phyloP scores from a whole-genome alignment of 495 filamentous ascomycete species.

The Penicillium soppii region DNA sequence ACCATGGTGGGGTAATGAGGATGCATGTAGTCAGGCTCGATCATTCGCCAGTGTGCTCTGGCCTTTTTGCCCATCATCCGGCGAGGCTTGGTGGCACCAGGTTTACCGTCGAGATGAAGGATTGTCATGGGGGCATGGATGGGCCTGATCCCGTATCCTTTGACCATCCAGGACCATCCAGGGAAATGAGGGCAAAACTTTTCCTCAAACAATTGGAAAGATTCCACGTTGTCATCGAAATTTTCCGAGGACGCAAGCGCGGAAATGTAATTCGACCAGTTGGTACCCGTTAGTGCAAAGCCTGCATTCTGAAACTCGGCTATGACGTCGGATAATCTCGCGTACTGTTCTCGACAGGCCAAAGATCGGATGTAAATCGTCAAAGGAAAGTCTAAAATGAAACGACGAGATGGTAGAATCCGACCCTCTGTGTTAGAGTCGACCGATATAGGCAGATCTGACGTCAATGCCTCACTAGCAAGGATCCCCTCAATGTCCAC shows the following conservation, averaged over 20 bases:
- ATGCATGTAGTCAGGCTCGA: slow-evolving; percentile 41
- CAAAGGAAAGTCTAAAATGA: slow-evolving; percentile 56
- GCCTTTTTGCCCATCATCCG: slow-evolving; percentile 30
- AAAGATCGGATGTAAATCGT: slow-evolving; percentile 61
- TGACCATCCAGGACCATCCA: slow-evolving; percentile 59
- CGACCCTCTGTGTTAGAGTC: background rate
- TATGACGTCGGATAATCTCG: slow-evolving; percentile 50
- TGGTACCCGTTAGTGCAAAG: slow-evolving; percentile 61
- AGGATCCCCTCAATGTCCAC: slow-evolving; percentile 21
- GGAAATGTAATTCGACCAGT: slow-evolving; percentile 53
- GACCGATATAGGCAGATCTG: background rate
- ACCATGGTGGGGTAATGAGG: slow-evolving; percentile 57
- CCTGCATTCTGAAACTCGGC: slow-evolving; percentile 54
- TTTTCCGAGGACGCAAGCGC: slow-evolving; percentile 44
- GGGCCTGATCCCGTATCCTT: slow-evolving; percentile 31
- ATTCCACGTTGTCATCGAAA: slow-evolving; percentile 37
- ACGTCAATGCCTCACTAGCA: slow-evolving; percentile 4
- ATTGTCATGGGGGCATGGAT: slow-evolving; percentile 26
- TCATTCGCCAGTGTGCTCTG: slow-evolving; percentile 33
- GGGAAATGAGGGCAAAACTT: slow-evolving; percentile 73
- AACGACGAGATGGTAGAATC: slow-evolving; percentile 55
- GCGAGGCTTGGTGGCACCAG: slow-evolving; percentile 16
- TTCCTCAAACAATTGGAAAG: slow-evolving; percentile 68
- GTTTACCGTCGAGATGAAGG: slow-evolving; percentile 24
- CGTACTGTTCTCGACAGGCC: slow-evolving; percentile 40